phyloP scores from a whole-genome alignment of 106 monocot species.

The Alisma plantagoaquatica region DNA sequence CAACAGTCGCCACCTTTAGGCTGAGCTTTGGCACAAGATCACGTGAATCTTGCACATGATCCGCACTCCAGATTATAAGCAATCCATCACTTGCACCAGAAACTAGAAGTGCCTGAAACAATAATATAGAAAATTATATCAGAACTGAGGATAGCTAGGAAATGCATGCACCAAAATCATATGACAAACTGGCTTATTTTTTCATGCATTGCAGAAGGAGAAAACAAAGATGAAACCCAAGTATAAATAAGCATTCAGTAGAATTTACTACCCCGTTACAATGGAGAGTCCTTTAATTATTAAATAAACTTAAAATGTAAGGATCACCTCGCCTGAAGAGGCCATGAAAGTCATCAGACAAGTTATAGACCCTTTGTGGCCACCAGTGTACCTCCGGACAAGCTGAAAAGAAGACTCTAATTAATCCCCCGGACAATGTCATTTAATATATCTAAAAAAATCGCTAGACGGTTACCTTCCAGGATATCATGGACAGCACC shows the following conservation, averaged over 20 bases:
- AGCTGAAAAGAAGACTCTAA: constrained; percentile 34
- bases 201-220: no score
- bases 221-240: no score
- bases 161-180: no score
- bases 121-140: not conserved
- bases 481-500: constrained; percentile 96
- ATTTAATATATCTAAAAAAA: no score
- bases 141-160: constrained; percentile 1
- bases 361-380: constrained; percentile 91
- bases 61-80: constrained; percentile 91
- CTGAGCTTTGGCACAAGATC: constrained; percentile 96
- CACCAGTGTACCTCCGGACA: constrained; percentile 93
- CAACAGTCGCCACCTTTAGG: constrained; percentile 79
- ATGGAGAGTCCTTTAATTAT: no score
- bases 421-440: not conserved
- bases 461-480: no score
- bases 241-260: no score
- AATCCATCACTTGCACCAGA: constrained; percentile 97
- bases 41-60: constrained; percentile 91
- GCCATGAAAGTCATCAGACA: constrained; percentile 97
- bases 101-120: constrained; percentile 78
- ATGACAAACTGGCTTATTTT: no score
- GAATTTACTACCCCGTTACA: no score
- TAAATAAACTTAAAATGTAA: no score
- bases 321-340: constrained; percentile 85